Evolutionary conservation across 768 basidiomycete genomes (phyloP), one percentile per base, ranked within the genome.

Genomic region (Boletellus ananiceps): DNA sequence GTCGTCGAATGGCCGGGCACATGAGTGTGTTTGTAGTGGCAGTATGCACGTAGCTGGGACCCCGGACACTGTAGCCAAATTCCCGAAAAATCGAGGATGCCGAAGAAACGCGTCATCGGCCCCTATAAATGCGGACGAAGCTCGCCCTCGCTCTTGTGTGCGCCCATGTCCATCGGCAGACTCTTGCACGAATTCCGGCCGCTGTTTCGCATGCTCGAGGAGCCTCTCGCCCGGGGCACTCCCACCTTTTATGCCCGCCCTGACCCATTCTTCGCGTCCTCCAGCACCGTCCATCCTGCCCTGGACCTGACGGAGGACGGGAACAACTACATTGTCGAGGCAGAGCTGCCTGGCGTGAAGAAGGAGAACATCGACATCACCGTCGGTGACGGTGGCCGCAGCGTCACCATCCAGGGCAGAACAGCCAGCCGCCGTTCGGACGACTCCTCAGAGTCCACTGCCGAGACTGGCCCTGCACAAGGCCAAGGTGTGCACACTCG

Each of bases 1-100:
- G 89, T 93, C 8, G 88, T 92, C 25, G 88, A 89, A 63, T 89
- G 84, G 79, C 88, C 88, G 31, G 75, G 77, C 19, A 40, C 65
- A 48, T 44, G 35, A 54, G 29, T 29, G 27, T 34, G 18, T n/a
- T n/a, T n/a, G n/a, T 45, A 32, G 32, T 42, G n/a, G n/a, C n/a
- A n/a, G n/a, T n/a, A n/a, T n/a, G n/a, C n/a, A n/a, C 36, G 21
- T 53, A 40, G 34, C 8, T 18, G 15, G 46, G 56, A 61, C 59
- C 62, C 62, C 50, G 21, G 47, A 6, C 15, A 58, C 43, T 48
- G 27, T 11, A 29, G 29, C 29, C 29, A 8, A 11, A 2, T 11
- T 65, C 61, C 44, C 48, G 59, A 58, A 52, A 38, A 41, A 36
- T 61, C 51, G 40, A 34, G 36, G 38, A 45, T 57, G 57, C 57